A percentile compares a stretch with the other conserved stretches of the same genome.
Evolutionary conservation across 768 basidiomycete genomes (phyloP).

Genomic region (Exidia glandulosa): DNA sequence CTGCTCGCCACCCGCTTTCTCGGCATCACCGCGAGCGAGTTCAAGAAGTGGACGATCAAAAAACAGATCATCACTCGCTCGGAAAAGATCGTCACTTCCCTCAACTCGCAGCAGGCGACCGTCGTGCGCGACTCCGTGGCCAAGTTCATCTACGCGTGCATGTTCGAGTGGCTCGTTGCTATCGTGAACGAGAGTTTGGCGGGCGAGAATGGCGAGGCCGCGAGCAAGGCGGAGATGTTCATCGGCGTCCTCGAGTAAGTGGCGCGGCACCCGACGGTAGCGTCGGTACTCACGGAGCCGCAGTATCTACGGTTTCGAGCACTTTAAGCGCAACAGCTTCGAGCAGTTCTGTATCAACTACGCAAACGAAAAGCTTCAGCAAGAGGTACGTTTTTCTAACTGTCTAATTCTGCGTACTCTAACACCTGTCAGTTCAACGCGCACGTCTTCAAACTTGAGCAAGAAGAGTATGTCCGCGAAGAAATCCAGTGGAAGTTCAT

Average conservation of each 20-base stretch:
- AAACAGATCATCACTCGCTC: slow-evolving; percentile 90
- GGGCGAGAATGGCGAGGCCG: slow-evolving; percentile 89
- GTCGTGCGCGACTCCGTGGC: slow-evolving; percentile 94
- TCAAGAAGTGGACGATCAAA: slow-evolving; percentile 98
- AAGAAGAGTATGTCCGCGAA: slow-evolving; percentile 98
- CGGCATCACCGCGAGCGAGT: slow-evolving; percentile 81
- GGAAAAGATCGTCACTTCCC: slow-evolving; percentile 86
- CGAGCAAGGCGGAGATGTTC: slow-evolving; percentile 89
- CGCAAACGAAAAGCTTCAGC: slow-evolving; percentile 95
- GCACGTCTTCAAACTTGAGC: slow-evolving; percentile 97
- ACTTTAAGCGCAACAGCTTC: slow-evolving; percentile 72
- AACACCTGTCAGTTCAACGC: slow-evolving; percentile 72
- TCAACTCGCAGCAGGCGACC: slow-evolving; percentile 81
- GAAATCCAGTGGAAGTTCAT: slow-evolving; percentile 99
- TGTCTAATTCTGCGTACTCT: background rate
- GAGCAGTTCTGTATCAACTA: slow-evolving; percentile 99
- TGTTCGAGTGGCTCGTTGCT: slow-evolving; percentile 97
- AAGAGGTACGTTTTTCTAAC: slow-evolving; percentile 58
- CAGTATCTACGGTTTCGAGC: slow-evolving; percentile 96
- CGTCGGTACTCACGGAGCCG: background rate
- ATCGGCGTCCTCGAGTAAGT: slow-evolving; percentile 68
- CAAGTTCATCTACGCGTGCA: slow-evolving; percentile 96
- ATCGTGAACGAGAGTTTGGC: slow-evolving; percentile 95
- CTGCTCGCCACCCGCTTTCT: slow-evolving; percentile 78
- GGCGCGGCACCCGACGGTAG: background rate